phyloP scores from a whole-genome alignment of 2,329 filamentous ascomycete genomes.

The Rhynchosporium graminicola region DNA sequence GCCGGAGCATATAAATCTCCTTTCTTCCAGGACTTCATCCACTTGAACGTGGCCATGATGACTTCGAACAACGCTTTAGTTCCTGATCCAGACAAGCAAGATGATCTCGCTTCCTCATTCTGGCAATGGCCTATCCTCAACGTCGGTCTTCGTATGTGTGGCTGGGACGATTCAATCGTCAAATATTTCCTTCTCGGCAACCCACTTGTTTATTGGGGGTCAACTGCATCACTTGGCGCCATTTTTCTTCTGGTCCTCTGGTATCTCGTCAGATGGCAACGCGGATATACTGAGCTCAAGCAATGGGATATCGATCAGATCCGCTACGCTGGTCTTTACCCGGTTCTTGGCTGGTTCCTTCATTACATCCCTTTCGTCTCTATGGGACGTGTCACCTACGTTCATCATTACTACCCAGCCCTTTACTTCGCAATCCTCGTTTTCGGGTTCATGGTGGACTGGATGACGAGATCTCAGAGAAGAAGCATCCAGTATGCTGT shows the following conservation, averaged over 20 bases:
- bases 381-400: constrained; percentile 98
- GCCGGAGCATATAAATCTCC: constrained; percentile 93
- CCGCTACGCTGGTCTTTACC: constrained; percentile 90
- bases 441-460: constrained; percentile 87
- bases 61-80: constrained; percentile 98
- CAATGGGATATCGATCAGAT: constrained; percentile 85
- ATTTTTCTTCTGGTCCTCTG: constrained; percentile 74
- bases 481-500: constrained; percentile 64
- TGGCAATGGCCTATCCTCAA: constrained; percentile 99
- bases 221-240: constrained; percentile 74
- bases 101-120: constrained; percentile 92
- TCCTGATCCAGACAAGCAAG: constrained; percentile 97
- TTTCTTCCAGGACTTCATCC: constrained; percentile 96
- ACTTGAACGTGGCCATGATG: constrained; percentile 99
- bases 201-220: constrained; percentile 93
- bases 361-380: constrained; percentile 95
- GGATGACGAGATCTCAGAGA: constrained; percentile 69
- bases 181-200: constrained; percentile 99
- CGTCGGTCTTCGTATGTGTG: constrained; percentile 96
- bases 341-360: constrained; percentile 89
- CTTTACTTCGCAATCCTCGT: constrained; percentile 95
- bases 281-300: constrained; percentile 83
- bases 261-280: constrained; percentile 94
- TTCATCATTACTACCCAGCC: constrained; percentile 98
- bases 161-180: constrained; percentile 92